A percentile compares a stretch with the other conserved stretches of the same genome.
phyloP scores from a whole-genome alignment of 495 filamentous ascomycete genomes.

The Xylaria flabelliformis region DNA sequence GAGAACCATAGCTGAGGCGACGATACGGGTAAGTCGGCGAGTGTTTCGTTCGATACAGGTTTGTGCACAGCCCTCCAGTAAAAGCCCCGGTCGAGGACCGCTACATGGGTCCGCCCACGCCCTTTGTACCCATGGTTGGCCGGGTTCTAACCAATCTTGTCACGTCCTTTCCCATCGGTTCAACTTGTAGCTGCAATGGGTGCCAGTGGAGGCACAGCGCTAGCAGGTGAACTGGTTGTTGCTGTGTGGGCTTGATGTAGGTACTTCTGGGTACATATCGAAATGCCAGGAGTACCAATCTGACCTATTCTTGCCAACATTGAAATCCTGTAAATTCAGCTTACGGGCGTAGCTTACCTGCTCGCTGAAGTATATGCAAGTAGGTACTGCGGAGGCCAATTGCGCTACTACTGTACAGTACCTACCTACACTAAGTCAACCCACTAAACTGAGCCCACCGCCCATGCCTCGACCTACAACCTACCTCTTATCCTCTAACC shows the following conservation, averaged over 20 bases:
- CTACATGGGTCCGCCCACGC: background rate
- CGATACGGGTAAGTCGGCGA: slow-evolving; percentile 1
- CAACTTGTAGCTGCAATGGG: background rate
- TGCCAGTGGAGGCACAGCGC: background rate
- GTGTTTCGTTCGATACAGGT: slow-evolving; percentile 6
- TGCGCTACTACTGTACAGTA: background rate
- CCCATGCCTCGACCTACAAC: background rate
- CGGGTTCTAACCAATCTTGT: slow-evolving; percentile 1
- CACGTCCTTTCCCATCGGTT: slow-evolving; percentile 6
- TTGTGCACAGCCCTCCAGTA: slow-evolving; percentile 16
- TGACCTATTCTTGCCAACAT: background rate
- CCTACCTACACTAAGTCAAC: background rate
- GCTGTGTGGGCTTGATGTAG: background rate
- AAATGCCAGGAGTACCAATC: background rate
- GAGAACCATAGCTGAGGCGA: slow-evolving; percentile 5
- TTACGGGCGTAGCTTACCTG: background rate
- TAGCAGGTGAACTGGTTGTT: slow-evolving; percentile 5
- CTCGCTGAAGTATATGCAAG: background rate
- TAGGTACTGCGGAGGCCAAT: background rate
- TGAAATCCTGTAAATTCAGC: background rate
- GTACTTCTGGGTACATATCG: background rate
- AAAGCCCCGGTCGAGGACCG: slow-evolving; percentile 1
- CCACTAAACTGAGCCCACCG: slow-evolving; percentile 1
- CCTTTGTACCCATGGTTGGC: background rate
- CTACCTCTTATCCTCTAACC: background rate